These are phyloP conservation scores for Rubroshorea leprosula DNA, from an alignment of 345 rosid species.

Conservation along the genomic window DNA sequence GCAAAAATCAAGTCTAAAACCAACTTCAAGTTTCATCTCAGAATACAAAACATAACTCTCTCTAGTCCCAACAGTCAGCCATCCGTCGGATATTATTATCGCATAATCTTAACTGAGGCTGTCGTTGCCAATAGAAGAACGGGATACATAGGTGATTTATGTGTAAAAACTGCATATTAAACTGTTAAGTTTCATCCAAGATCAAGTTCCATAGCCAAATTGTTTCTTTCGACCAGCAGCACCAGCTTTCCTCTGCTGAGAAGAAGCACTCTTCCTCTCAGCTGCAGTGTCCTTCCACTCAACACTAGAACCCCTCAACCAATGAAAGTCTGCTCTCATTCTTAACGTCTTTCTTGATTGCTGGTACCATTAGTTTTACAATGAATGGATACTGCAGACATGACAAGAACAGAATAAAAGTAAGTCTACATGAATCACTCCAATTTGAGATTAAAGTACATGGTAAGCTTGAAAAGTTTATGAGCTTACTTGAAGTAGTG, in stretches of 20 bases:
- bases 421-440: not conserved
- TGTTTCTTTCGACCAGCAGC: not conserved
- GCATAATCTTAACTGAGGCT: not conserved
- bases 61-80: not conserved
- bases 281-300: not conserved
- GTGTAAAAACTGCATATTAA: not conserved
- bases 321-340: conserved; percentile 39
- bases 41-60: not conserved
- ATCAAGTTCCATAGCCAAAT: too few species aligned
- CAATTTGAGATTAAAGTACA: not conserved
- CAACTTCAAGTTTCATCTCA: not conserved
- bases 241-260: too few species aligned
- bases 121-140: too few species aligned
- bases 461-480: not conserved
- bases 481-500: conserved; percentile 38
- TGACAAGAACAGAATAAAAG: not conserved
- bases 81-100: not conserved
- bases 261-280: too few species aligned
- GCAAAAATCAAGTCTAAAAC: too few species aligned
- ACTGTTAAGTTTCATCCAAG: not conserved
- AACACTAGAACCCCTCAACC: too few species aligned
- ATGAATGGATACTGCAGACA: conserved; percentile 33
- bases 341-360: conserved; percentile 35
- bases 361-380: conserved; percentile 35
- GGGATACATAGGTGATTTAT: not conserved